These are phyloP conservation scores for Oryza meyeriana DNA, from an alignment of 176 grass and related monocot species.

Conservation along the genomic window DNA sequence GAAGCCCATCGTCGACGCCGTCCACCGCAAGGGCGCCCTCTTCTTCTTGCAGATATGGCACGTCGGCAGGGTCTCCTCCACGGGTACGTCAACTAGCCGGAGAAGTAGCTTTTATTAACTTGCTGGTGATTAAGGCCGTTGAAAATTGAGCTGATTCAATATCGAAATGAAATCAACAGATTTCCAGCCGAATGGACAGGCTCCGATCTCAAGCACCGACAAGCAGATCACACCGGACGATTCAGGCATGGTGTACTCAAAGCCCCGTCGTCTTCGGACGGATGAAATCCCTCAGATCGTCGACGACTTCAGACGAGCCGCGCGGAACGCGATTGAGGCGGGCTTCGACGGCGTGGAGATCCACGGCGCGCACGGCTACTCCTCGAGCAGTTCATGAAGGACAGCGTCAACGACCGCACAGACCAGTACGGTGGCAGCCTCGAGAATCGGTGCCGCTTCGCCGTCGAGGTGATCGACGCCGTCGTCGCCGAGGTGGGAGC, in stretches of 20 bases:
- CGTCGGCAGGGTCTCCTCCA: conserved; percentile 33
- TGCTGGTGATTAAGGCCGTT: background rate
- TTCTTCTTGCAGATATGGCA: conserved; percentile 57
- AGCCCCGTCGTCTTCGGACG: conserved; percentile 1
- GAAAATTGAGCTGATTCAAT: background rate
- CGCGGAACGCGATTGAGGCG: conserved; percentile 15
- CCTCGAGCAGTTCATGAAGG: conserved; percentile 51
- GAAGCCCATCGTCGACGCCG: conserved; percentile 60
- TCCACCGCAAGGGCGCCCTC: conserved; percentile 42
- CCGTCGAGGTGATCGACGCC: conserved; percentile 25
- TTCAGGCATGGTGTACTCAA: conserved; percentile 8
- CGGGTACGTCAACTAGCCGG: conserved; percentile 10
- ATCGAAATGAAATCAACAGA: background rate
- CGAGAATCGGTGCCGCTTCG: conserved; percentile 40
- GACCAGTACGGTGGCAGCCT: conserved; percentile 34
- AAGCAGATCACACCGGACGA: background rate
- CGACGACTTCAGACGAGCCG: conserved; percentile 30
- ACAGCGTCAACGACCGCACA: conserved; percentile 26
- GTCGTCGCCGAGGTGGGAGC: conserved; percentile 20
- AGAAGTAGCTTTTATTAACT: background rate
- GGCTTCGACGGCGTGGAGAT: conserved; percentile 45
- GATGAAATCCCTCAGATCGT: conserved; percentile 13
- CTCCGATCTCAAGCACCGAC: conserved; percentile 28
- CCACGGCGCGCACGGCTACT: conserved; percentile 31
- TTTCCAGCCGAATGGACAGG: background rate